phyloP scores from a whole-genome alignment of 768 basidiomycete species.

The Tylopilus sp. region DNA sequence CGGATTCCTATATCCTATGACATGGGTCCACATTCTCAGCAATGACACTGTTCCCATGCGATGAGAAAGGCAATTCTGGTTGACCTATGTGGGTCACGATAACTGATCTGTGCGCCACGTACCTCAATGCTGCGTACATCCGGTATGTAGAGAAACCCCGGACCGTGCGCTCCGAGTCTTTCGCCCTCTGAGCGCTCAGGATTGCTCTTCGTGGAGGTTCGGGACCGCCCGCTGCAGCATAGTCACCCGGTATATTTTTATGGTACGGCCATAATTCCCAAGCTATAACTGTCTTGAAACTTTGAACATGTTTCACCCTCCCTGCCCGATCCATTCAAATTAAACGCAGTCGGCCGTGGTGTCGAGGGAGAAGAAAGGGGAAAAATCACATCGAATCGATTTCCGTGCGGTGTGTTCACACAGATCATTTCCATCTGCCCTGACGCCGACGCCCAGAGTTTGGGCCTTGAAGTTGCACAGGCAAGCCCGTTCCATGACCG shows the following conservation, averaged over 20 bases:
- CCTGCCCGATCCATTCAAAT: not conserved
- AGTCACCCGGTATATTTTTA: not conserved
- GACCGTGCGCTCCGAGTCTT: not conserved
- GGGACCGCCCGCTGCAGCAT: not conserved
- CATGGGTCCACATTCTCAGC: not conserved
- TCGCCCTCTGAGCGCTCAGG: not conserved
- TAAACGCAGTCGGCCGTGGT: not conserved
- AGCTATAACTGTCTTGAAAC: not conserved
- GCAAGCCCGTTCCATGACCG: not conserved
- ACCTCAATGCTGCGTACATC: not conserved
- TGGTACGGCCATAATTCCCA: not conserved
- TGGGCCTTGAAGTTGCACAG: not conserved
- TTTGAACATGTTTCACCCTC: not conserved
- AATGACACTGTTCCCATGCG: not conserved
- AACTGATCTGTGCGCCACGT: not conserved
- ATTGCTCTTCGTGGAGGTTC: not conserved
- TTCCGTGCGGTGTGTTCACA: slow-evolving; percentile 1
- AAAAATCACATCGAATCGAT: not conserved
- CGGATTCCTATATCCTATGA: not conserved
- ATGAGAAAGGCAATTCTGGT: not conserved
- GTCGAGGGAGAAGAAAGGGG: not conserved
- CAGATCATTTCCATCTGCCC: not conserved
- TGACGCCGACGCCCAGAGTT: not conserved
- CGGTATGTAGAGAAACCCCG: not conserved
- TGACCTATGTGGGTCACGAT: not conserved